phyloP scores from a whole-genome alignment of 2,329 filamentous ascomycete genomes.

The Xylariales sp. region DNA sequence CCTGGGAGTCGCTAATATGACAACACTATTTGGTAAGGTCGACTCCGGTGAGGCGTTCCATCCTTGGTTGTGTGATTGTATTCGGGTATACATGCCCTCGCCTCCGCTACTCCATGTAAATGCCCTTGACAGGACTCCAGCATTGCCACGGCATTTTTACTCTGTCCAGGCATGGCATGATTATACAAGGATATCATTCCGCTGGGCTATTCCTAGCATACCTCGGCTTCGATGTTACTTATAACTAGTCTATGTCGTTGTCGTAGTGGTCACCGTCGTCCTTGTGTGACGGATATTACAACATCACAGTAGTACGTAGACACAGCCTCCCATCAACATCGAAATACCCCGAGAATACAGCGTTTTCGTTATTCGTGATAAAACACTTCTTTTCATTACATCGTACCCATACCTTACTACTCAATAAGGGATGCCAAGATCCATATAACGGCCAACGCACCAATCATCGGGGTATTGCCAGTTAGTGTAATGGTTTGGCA shows the following conservation, averaged over 20 bases:
- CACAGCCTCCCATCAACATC: neutral
- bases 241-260: neutral
- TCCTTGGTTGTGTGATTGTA: slow-evolving; percentile 2
- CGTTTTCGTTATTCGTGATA: neutral
- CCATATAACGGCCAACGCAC: slow-evolving; percentile 7
- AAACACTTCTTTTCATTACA: neutral
- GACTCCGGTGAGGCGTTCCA: slow-evolving; percentile 1
- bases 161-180: slow-evolving; percentile 1
- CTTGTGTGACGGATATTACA: neutral
- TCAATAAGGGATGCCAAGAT: slow-evolving; percentile 1
- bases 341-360: slow-evolving; percentile 1
- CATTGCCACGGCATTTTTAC: neutral
- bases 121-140: slow-evolving; percentile 15
- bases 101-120: neutral
- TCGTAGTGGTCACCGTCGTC: neutral
- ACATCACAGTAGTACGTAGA: neutral
- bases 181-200: slow-evolving; percentile 22
- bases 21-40: neutral
- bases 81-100: neutral
- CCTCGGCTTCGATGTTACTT: neutral
- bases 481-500: neutral
- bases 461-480: neutral
- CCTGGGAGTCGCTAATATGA: neutral
- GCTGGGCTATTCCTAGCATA: neutral
- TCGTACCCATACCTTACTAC: neutral